Evolutionary conservation across 352 stramenopile species (phyloP).

Genomic region (Chloridella minuta): DNA sequence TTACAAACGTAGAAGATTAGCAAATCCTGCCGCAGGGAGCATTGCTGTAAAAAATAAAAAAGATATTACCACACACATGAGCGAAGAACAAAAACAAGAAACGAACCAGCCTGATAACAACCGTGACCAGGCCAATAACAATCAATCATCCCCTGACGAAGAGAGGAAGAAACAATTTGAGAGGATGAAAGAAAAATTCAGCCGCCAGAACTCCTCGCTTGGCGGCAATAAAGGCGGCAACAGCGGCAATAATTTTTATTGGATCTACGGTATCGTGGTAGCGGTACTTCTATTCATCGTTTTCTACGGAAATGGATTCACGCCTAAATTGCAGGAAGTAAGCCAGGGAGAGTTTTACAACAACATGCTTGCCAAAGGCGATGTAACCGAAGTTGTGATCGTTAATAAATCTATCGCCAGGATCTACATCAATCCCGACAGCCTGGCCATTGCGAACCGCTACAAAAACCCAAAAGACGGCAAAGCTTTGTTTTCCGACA

Average conservation of each 20-base stretch:
- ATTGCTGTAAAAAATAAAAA: too few relatives aligned
- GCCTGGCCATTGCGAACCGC: not conserved
- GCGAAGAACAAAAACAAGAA: not conserved
- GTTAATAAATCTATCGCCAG: not conserved
- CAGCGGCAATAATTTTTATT: not conserved
- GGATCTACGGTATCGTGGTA: not conserved
- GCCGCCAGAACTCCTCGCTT: not conserved
- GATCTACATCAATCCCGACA: not conserved
- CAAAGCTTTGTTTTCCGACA: too few relatives aligned
- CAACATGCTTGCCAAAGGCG: not conserved
- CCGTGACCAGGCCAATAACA: not conserved
- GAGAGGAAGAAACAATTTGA: constrained; percentile 1
- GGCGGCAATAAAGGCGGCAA: not conserved
- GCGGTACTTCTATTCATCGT: not conserved
- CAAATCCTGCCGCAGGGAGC: too few relatives aligned
- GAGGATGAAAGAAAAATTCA: not conserved
- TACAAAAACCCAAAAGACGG: not conserved
- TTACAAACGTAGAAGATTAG: not conserved
- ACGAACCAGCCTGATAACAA: too few relatives aligned
- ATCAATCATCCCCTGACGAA: not conserved
- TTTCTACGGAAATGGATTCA: not conserved
- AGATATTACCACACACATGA: too few relatives aligned
- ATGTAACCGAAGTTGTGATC: not conserved
- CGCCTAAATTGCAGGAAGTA: not conserved
- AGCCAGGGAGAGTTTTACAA: not conserved